Evolutionary conservation across 2,329 filamentous ascomycete genomes (phyloP), one percentile per base, ranked within the genome.

Genomic region (Cladosporium austrohemisphaericum): DNA sequence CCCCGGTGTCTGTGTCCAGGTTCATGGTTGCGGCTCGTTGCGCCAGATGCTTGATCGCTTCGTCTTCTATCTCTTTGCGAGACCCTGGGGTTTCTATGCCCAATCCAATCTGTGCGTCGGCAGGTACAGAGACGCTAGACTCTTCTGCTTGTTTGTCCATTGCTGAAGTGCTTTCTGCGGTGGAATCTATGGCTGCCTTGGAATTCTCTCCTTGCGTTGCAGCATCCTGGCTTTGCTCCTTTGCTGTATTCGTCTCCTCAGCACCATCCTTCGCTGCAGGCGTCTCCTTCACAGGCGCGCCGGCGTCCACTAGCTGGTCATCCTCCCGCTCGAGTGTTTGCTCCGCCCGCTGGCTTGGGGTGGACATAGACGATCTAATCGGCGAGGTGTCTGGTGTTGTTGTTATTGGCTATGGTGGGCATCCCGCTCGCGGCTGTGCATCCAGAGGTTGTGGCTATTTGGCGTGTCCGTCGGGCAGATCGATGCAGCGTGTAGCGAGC

Each of bases 1-100:
- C 41, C 40, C 26, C 52, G 8, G 38, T 32, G 9, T 51, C 51
- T 18, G 35, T 25, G n/a, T 52, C 44, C 22, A 54, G 28, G 11
- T 43, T 52, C 59, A 65, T 56, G 37, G 55, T 56, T 9, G 62
- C 59, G 5, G 62, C 62, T 43, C 60, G 49, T 16, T 54, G 55
- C 5, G 62, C 62, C 22, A 64, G 45, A 38, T 64, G 63, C 40
- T 63, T 57, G 43, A 58, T 65, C 16, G 62, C 60, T 52, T 62
- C 54, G 19, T 55, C 48, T 48, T 65, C 57, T 22, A 63, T 60
- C 9, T 58, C 54, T 10, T 19, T 23, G 40, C 47, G 40, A 20
- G 28, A 31, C n/a, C 31, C 23, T 3, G 11, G 5, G 5, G 25
- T 23, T 14, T 47, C 33, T 3, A 14, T n/a, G 5, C 28, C 43